Percentiles rank a stretch among this genome's conserved stretches.
These are phyloP conservation scores for Chrysoporthe austroafricana DNA, from an alignment of 2,329 filamentous ascomycete genomes.

Conservation along the genomic window DNA sequence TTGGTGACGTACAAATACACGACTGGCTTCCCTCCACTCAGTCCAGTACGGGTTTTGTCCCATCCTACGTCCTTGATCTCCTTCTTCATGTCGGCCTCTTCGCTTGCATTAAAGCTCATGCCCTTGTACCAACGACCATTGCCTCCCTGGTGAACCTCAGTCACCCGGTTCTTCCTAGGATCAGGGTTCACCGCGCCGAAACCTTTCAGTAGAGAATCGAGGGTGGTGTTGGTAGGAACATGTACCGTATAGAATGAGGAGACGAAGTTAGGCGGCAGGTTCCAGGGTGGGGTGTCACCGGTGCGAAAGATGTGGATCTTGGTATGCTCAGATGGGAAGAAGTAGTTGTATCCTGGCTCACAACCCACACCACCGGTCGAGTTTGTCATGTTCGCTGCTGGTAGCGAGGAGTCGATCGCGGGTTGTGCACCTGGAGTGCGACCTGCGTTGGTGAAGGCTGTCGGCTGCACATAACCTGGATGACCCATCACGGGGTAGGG, in stretches of 20 bases:
- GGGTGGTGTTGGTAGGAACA: constrained; percentile 55
- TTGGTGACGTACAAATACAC: constrained; percentile 66
- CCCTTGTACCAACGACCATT: constrained; percentile 64
- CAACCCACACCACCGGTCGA: constrained; percentile 60
- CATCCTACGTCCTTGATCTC: constrained; percentile 62
- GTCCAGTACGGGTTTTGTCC: constrained; percentile 55
- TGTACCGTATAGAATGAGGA: constrained; percentile 54
- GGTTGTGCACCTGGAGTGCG: constrained; percentile 50
- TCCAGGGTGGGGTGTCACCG: constrained; percentile 54
- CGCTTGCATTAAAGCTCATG: constrained; percentile 53
- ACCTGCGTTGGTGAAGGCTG: constrained; percentile 35
- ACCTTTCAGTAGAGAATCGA: constrained; percentile 61
- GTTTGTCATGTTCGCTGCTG: constrained; percentile 60
- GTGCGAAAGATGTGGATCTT: constrained; percentile 63
- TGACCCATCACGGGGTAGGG: constrained; percentile 6
- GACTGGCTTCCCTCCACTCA: constrained; percentile 53
- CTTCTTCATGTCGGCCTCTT: constrained; percentile 52
- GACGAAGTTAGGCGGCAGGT: constrained; percentile 45
- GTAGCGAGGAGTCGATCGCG: constrained; percentile 48
- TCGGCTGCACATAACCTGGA: constrained; percentile 18
- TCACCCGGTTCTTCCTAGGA: constrained; percentile 58
- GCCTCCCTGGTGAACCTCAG: constrained; percentile 58
- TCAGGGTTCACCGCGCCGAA: constrained; percentile 59
- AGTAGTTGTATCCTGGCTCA: constrained; percentile 66
- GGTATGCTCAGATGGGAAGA: constrained; percentile 61